Conservation (phyloP, 164 flowering plant species). For the Brasenia schreberi region DNA sequence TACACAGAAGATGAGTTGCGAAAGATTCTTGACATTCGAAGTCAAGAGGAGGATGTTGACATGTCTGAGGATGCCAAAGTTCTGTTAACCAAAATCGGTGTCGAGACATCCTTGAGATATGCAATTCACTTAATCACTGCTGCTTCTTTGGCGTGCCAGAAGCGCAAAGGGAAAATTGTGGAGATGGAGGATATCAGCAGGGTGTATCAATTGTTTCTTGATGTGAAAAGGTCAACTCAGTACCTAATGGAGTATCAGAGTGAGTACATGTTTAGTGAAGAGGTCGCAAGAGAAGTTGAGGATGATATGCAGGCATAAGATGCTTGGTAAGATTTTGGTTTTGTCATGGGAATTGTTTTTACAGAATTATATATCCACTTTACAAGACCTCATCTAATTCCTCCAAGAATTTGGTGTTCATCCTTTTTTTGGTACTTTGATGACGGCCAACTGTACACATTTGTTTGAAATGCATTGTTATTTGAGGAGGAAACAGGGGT, state of each 20-base stretch:
- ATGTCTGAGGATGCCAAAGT: slow-evolving; percentile 75
- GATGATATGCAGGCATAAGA: slow-evolving; percentile 44
- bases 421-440: too few relatives aligned
- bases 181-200: slow-evolving; percentile 70
- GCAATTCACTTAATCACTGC: slow-evolving; percentile 83
- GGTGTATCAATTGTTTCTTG: slow-evolving; percentile 69
- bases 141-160: slow-evolving; percentile 76
- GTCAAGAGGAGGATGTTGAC: slow-evolving; percentile 94
- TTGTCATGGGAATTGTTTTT: not conserved
- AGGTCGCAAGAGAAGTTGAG: slow-evolving; percentile 27
- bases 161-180: slow-evolving; percentile 74
- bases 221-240: slow-evolving; percentile 83
- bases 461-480: too few relatives aligned
- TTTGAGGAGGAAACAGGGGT: too few relatives aligned
- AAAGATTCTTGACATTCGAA: slow-evolving; percentile 67
- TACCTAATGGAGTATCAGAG: slow-evolving; percentile 84
- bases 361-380: not conserved
- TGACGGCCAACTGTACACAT: too few relatives aligned
- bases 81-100: slow-evolving; percentile 36
- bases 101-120: slow-evolving; percentile 41
- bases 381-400: not conserved
- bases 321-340: slow-evolving; percentile 5
- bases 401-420: not conserved
- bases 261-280: slow-evolving; percentile 77
- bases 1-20: slow-evolving; percentile 70